Conservation (phyloP, 164 flowering plant species). For the Chimonanthus salicifolius region DNA sequence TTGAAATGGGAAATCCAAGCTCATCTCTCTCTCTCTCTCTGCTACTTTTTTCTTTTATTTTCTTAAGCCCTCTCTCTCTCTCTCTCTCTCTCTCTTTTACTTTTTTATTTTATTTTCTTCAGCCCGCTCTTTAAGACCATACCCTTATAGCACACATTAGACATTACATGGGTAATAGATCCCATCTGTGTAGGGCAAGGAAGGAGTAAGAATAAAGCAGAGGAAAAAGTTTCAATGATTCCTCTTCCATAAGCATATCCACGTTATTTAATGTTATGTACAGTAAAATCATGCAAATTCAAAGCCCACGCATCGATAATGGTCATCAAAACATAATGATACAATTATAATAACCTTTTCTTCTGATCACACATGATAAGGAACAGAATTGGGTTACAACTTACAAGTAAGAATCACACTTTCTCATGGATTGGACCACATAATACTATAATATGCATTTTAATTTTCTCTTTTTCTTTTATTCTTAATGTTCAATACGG, state of each 20-base stretch:
- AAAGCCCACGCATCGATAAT: slow-evolving; percentile 26
- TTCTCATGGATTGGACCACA: neutral
- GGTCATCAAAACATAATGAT: slow-evolving; percentile 40
- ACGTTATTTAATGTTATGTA: neutral
- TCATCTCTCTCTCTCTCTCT: slow-evolving; percentile 14
- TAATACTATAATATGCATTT: neutral
- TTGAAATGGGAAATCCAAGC: slow-evolving; percentile 43
- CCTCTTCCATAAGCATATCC: slow-evolving; percentile 32
- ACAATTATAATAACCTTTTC: slow-evolving; percentile 44
- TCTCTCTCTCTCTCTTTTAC: no score
- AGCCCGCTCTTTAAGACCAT: slow-evolving; percentile 70
- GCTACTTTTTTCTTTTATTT: no score
- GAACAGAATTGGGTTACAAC: neutral
- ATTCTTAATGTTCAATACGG: no score
- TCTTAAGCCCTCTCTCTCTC: slow-evolving; percentile 15
- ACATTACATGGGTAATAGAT: slow-evolving; percentile 33
- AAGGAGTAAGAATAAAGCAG: slow-evolving; percentile 42
- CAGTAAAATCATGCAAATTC: slow-evolving; percentile 1
- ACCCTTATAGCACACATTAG: slow-evolving; percentile 41
- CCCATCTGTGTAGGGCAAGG: slow-evolving; percentile 43
- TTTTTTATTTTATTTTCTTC: slow-evolving; percentile 22
- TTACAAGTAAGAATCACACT: neutral
- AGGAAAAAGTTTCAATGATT: slow-evolving; percentile 25
- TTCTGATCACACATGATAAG: neutral
- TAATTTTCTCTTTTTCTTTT: neutral